Evolutionary conservation across 208 protist genomes (phyloP).

Genomic region (Crithidia thermophila): DNA sequence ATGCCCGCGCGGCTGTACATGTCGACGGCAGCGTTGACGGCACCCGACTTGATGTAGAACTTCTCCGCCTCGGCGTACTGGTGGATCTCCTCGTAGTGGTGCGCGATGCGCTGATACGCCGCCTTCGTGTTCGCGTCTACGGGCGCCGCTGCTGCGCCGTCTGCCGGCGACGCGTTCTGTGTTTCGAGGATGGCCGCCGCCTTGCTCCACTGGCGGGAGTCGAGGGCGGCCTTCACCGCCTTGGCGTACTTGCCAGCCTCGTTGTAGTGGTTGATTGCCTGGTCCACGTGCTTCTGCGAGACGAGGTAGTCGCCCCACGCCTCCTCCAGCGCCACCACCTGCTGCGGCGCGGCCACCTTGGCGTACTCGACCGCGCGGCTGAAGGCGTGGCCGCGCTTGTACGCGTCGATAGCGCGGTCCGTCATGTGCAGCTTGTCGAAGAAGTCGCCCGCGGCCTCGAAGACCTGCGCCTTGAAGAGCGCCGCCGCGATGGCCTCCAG

Average conservation of each 20-base stretch:
- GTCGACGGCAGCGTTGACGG: constrained; percentile 93
- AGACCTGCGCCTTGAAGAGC: constrained; percentile 93
- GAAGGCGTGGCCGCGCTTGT: constrained; percentile 94
- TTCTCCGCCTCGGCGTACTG: constrained; percentile 95
- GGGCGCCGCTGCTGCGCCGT: constrained; percentile 1
- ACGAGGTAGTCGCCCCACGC: constrained; percentile 98
- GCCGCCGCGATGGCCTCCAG: constrained; percentile 95
- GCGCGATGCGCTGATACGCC: constrained; percentile 93
- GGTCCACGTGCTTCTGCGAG: constrained; percentile 94
- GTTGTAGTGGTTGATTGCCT: constrained; percentile 98
- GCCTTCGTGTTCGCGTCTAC: constrained; percentile 48
- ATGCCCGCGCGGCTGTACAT: constrained; percentile 96
- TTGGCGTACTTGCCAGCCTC: constrained; percentile 95
- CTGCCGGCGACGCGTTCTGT: constrained; percentile 46
- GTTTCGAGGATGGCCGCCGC: constrained; percentile 88
- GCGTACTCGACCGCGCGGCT: constrained; percentile 95
- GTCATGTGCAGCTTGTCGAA: constrained; percentile 95
- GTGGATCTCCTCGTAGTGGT: constrained; percentile 93
- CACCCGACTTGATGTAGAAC: constrained; percentile 92
- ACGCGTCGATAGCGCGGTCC: constrained; percentile 95
- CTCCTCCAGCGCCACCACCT: constrained; percentile 91
- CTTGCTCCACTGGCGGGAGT: constrained; percentile 95
- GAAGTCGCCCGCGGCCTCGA: constrained; percentile 96
- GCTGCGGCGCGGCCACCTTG: constrained; percentile 64
- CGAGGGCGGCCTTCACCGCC: constrained; percentile 96